Conservation (phyloP, 2,329 filamentous ascomycete species). For the Trichophyton rubrum region DNA sequence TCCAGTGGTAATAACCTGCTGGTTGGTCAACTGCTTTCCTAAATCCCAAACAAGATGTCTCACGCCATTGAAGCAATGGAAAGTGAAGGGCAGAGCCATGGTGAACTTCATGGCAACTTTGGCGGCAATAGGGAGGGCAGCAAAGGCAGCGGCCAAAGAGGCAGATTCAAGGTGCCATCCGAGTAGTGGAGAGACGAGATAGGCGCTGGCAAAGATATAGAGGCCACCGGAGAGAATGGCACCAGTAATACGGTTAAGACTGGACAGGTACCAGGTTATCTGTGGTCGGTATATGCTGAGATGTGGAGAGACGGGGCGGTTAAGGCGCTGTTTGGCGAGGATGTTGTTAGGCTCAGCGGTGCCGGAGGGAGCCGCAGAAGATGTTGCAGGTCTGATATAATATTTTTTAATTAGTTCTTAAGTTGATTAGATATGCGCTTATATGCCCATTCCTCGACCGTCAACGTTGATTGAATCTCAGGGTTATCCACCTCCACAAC, state of each 20-base stretch:
- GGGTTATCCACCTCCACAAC: too few species aligned
- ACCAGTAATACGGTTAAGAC: slow-evolving; percentile 76
- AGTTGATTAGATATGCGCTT: not conserved
- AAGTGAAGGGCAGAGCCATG: slow-evolving; percentile 54
- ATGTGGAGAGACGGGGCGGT: slow-evolving; percentile 74
- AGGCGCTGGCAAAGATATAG: slow-evolving; percentile 69
- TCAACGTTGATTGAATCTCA: too few species aligned
- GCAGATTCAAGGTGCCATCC: slow-evolving; percentile 58
- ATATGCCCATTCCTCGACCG: not conserved
- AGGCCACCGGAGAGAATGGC: slow-evolving; percentile 56
- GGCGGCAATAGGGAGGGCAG: slow-evolving; percentile 44
- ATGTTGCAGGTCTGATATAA: slow-evolving; percentile 14
- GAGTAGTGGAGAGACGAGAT: slow-evolving; percentile 65
- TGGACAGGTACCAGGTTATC: slow-evolving; percentile 71
- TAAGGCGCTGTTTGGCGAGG: slow-evolving; percentile 67
- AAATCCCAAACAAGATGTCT: slow-evolving; percentile 62
- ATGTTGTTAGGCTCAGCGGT: slow-evolving; percentile 37
- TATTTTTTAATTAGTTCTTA: not conserved
- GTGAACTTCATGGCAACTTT: slow-evolving; percentile 49
- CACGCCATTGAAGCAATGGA: slow-evolving; percentile 56
- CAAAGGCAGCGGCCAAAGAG: slow-evolving; percentile 52
- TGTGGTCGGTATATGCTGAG: slow-evolving; percentile 73
- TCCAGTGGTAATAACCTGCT: slow-evolving; percentile 51
- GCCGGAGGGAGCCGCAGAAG: slow-evolving; percentile 18
- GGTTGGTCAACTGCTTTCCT: slow-evolving; percentile 49